Base-by-base conservation (phyloP, 106 monocot genomes). In the Acorus calamus region DNA sequence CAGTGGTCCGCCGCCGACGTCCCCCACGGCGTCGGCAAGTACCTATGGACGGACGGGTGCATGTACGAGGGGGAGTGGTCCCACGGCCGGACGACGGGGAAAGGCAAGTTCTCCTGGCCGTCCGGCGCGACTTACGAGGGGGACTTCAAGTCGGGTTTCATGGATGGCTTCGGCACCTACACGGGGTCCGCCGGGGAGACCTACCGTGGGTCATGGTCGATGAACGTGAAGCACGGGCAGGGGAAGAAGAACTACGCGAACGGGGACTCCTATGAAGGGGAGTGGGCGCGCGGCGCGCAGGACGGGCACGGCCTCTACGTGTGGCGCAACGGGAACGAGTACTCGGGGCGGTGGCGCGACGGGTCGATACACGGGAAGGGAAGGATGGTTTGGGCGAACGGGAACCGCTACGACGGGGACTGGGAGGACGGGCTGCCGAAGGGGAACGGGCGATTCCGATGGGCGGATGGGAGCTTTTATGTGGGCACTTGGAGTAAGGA, bases 41-140 rank as follows among this genome's bases (percentile, higher is more conserved):
- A 94, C 66, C 78, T 94, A 46, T 94, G 94, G 94, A 86, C 74
- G 4, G 89, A 94, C 57, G 94, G 89, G 8, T 94, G 94, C 69
- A 84, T 94, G 89, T 94, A 94, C 74, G 94, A 94, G 57, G 94
- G 94, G 8, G 81, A 89, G 47, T 94, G 94, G 94, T 70, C 56
- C 5, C 49, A 65, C 48, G 87, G 89, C 5, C 81, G 74, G 64
- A 87, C 84, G 42, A 82, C 60, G 42, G 94, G 94, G 11, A 63
- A 64, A 6, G 94, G 94, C 28, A 94, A 84, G 76, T 94, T 94
- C 74, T 87, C 89, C 3, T 93, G 93, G 93, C 89, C 93, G 9
- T 89, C 83, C 45, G 93, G 93, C 9, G 89, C 93, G 12, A 81
- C 86, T 56, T 93, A 93, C 62, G 93, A 93, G 58, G 93, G 93